Evolutionary conservation across 495 filamentous ascomycete genomes (phyloP).

Genomic region (Neurospora sp.): DNA sequence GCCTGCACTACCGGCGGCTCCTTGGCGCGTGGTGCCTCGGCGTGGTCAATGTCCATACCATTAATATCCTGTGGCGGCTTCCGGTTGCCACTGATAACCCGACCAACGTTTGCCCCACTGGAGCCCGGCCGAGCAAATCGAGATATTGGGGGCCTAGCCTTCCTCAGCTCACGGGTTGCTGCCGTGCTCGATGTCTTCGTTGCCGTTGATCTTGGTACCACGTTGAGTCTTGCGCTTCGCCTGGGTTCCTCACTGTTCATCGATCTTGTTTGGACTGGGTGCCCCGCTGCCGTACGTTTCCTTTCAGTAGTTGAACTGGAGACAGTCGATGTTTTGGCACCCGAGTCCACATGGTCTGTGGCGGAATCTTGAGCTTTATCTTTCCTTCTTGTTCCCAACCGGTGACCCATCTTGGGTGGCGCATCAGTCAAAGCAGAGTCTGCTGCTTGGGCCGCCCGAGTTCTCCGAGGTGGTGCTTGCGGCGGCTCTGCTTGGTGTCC

Average conservation of each 20-base stretch:
- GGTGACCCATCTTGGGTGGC: slow-evolving; percentile 53
- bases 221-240: slow-evolving; percentile 63
- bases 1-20: slow-evolving; percentile 21
- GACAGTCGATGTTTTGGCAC: slow-evolving; percentile 9
- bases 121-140: slow-evolving; percentile 41
- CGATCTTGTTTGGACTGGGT: slow-evolving; percentile 52
- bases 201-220: slow-evolving; percentile 44
- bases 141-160: slow-evolving; percentile 56
- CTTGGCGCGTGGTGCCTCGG: slow-evolving; percentile 42
- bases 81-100: slow-evolving; percentile 80
- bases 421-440: slow-evolving; percentile 46
- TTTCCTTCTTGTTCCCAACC: slow-evolving; percentile 37
- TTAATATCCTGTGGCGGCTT: slow-evolving; percentile 52
- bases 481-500: slow-evolving; percentile 45
- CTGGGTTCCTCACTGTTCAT: slow-evolving; percentile 53
- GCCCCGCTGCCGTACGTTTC: slow-evolving; percentile 80
- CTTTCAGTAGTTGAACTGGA: slow-evolving; percentile 42
- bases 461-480: slow-evolving; percentile 54
- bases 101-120: slow-evolving; percentile 56
- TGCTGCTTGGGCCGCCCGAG: slow-evolving; percentile 46
- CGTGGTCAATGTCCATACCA: slow-evolving; percentile 51
- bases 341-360: slow-evolving; percentile 12
- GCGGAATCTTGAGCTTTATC: slow-evolving; percentile 26
- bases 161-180: slow-evolving; percentile 65
- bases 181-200: slow-evolving; percentile 45